Evolutionary conservation across 352 stramenopile species (phyloP), one percentile per base, ranked within the genome.

Genomic region (Globisporangium nagaii): DNA sequence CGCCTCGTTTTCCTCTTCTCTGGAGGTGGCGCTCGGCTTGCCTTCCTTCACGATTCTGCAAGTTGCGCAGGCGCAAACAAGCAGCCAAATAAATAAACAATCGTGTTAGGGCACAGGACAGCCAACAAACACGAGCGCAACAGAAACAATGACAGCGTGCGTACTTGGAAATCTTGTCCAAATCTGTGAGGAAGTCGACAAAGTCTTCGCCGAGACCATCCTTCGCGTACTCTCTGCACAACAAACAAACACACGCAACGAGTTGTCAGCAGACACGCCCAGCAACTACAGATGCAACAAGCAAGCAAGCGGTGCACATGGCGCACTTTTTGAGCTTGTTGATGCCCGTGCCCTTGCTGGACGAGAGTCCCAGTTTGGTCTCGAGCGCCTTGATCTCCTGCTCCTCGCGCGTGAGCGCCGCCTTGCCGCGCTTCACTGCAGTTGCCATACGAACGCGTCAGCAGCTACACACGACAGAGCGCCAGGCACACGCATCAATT

Each of bases 201-300:
- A 93, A 93, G 56, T 93, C 84, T 36, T 88, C 79, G 28, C 84
- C 84, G 12, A 93, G 46, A 27, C 84, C 84, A 53, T 93, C 84
- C 28, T 84, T 85, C 36, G 72, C 70, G 63, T 84, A 93, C 59
- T 93, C 84, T 39, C 81, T 92, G 48, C 39, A 12, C 39, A 45
- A 45, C 39, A 45, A 28, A 45, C 39, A 22, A 44, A 44, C 15
- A 5, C 3, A 25, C 35, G 35, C 35, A 22, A 40, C 36, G 24
- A 20, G 4, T 17, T 8, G 34, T 45, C 25, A 55, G 25, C 25
- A 11, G 13, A 0, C 31, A 56, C 30, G 11, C 8, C 2, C 17
- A n/a, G 12, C 15, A 27, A 36, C 12, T 15, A 6, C 51, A 19
- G 2, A n/a, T 8, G 19, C 8, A 2, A 9, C 45, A 35, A 22